Evolutionary conservation across 345 rosid genomes (phyloP), one percentile per base, ranked within the genome.

Genomic region (Pseudoturritis turrita): DNA sequence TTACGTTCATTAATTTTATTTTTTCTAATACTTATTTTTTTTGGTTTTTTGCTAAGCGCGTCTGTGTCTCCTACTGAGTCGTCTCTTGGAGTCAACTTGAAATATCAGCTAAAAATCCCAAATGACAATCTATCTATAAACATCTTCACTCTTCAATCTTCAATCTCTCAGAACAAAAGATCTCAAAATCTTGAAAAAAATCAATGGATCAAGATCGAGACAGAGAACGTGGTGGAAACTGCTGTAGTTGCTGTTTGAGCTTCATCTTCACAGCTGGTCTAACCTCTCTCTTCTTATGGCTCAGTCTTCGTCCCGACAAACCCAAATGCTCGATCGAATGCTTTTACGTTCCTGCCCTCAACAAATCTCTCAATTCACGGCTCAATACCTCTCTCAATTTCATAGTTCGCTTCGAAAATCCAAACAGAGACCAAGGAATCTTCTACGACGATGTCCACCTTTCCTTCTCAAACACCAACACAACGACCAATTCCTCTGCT

Each of bases 201-300:
- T 13, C 10, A 66, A 69, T 69, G 73, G 46, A 10, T 53, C 18
- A 15, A 15, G 26, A 49, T 23, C 57, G 9, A 60, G 37, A 25
- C n/a, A 9, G 25, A 19, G 68, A 62, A 4, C 66, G 81, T 81
- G 89, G 7, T 81, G 49, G 80, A 76, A 17, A 0, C 59, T 74
- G 86, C 21, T 78, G 91, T 75, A 62, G 73, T 35, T 83, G 92
- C 65, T 89, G 96, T 63, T 81, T 78, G 41, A 81, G 77, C 60
- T 77, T 92, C 81, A 68, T 88, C 55, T 54, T 92, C 77, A 81
- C 85, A 4, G 64, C 77, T 18, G 95, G 95, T 33, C 63, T 92
- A 7, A 76, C 95, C 18, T 72, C 88, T 22, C 84, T 92, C 21
- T 86, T 88, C 77, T 4, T 92, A 71, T 89, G 98, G 98, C 87